Conservation (phyloP, 306 rosid species). For the Pterocarpus macrocarpus region DNA sequence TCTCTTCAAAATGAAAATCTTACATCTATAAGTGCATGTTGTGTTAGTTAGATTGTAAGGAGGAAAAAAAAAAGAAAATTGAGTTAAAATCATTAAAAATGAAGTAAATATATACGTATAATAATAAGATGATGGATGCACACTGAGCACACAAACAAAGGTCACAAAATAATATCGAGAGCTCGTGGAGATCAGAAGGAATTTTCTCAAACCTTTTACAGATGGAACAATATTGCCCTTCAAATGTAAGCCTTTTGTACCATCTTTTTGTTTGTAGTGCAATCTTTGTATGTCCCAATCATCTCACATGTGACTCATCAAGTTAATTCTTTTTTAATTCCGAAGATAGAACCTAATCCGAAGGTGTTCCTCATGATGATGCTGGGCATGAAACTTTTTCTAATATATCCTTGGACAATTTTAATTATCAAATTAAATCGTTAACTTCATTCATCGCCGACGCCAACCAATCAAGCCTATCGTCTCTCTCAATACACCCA, state of each 20-base stretch:
- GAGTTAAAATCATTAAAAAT: no score
- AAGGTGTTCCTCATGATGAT: background rate
- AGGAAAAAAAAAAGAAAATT: no score
- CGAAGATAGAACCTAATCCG: background rate
- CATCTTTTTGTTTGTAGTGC: background rate
- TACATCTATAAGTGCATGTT: no score
- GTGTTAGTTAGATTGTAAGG: no score
- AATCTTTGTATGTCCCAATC: background rate
- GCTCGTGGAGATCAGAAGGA: background rate
- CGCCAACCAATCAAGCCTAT: background rate
- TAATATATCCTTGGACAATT: background rate
- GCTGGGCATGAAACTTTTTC: background rate
- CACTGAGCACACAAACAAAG: background rate
- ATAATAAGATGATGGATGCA: no score
- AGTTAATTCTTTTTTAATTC: background rate
- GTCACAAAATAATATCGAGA: background rate
- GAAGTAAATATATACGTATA: no score
- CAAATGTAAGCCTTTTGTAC: background rate
- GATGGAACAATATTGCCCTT: background rate
- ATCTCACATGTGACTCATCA: background rate
- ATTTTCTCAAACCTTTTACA: background rate
- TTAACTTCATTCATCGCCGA: background rate
- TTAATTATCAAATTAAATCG: background rate
- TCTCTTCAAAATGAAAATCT: no score
- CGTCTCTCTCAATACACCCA: constrained; percentile 7